phyloP scores from a whole-genome alignment of 257 asterid genomes.

The Solanum boliviense region DNA sequence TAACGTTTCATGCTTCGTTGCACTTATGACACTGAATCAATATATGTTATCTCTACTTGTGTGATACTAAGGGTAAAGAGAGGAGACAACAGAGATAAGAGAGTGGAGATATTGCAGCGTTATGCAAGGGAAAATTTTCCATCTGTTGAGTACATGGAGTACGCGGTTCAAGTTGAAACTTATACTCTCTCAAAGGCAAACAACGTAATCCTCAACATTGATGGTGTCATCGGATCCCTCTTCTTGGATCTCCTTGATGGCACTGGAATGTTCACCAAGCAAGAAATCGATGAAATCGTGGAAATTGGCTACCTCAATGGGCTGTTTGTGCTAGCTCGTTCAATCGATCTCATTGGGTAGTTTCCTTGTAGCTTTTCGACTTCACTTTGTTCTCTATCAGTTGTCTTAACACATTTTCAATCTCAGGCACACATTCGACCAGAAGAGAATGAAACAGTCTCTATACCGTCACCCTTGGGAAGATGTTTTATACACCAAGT shows the following conservation, averaged over 20 bases:
- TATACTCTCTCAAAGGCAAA: constrained; percentile 59
- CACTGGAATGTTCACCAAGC: constrained; percentile 93
- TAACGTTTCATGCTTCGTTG: not conserved
- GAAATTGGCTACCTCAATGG: constrained; percentile 92
- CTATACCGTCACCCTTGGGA: constrained; percentile 99
- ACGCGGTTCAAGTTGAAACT: constrained; percentile 81
- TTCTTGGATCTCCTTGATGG: constrained; percentile 97
- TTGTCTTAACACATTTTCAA: not conserved
- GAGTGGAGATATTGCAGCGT: constrained; percentile 83
- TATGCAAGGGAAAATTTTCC: too few relatives aligned
- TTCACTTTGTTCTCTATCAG: not conserved
- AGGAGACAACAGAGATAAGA: constrained; percentile 93
- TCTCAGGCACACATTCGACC: constrained; percentile 85
- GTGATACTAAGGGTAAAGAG: constrained; percentile 66
- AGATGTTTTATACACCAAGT: constrained; percentile 95
- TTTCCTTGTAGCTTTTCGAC: not conserved
- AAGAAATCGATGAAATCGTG: constrained; percentile 87
- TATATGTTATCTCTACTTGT: too few relatives aligned
- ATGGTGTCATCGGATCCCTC: constrained; percentile 89
- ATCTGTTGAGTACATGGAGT: constrained; percentile 90
- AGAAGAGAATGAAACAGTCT: constrained; percentile 94
- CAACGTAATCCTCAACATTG: constrained; percentile 45
- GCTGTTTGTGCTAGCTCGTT: constrained; percentile 93
- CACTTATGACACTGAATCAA: not conserved
- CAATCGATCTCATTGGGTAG: constrained; percentile 93